phyloP scores from a whole-genome alignment of 768 basidiomycete species.

The Psilocybe subaeruginosa region DNA sequence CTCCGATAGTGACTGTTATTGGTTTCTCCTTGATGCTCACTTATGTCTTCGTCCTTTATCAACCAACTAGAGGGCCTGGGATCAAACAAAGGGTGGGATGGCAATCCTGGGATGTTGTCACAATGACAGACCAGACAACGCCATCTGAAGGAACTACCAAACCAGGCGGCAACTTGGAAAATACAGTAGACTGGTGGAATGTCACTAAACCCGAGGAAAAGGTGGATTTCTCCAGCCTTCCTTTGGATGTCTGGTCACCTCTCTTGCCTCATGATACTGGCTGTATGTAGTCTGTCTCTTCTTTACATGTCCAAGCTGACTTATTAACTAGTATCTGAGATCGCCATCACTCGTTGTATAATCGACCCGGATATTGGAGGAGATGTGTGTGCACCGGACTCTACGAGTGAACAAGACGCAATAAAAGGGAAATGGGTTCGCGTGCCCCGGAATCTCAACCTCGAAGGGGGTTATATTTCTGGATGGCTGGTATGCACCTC shows the following conservation, averaged over 20 bases:
- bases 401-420: conserved; percentile 73
- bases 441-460: conserved; percentile 80
- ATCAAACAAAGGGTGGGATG: conserved; percentile 76
- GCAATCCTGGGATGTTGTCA: conserved; percentile 84
- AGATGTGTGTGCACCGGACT: conserved; percentile 68
- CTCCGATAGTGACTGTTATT: conserved; percentile 62
- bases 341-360: conserved; percentile 69
- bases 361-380: conserved; percentile 59
- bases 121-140: conserved; percentile 23
- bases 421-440: conserved; percentile 89
- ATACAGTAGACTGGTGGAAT: conserved; percentile 71
- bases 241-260: conserved; percentile 81
- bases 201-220: conserved; percentile 43
- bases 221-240: conserved; percentile 69
- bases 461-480: conserved; percentile 54
- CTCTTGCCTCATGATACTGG: conserved; percentile 78
- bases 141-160: neutral
- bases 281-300: conserved; percentile 43
- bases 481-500: conserved; percentile 52
- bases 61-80: conserved; percentile 76
- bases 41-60: conserved; percentile 80
- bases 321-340: conserved; percentile 70
- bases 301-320: neutral
- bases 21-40: conserved; percentile 74
- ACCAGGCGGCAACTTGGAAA: conserved; percentile 5